phyloP scores from a whole-genome alignment of 495 filamentous ascomycete species.

The Penicillium subrubescens region DNA sequence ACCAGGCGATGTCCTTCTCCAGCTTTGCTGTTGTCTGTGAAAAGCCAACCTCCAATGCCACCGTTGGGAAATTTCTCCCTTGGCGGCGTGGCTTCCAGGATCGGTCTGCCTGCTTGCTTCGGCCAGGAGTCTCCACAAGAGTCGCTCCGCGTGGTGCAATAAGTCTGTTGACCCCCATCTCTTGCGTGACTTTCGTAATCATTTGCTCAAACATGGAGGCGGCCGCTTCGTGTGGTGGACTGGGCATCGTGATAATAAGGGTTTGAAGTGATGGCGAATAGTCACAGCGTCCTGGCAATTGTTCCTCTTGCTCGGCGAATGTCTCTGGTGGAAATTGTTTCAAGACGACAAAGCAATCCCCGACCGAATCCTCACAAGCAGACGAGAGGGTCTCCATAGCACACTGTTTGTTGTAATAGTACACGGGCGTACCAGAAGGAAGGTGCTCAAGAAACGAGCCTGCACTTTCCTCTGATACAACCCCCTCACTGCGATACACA shows the following conservation, averaged over 20 bases:
- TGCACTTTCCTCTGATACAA: background rate
- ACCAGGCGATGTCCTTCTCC: constrained; percentile 6
- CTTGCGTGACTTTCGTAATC: background rate
- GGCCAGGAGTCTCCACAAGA: background rate
- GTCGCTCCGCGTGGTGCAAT: background rate
- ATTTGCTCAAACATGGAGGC: background rate
- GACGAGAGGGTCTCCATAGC: background rate
- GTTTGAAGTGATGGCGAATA: constrained; percentile 10
- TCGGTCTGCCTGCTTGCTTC: constrained; percentile 9
- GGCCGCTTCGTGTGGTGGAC: background rate
- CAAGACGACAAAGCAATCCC: constrained; percentile 2
- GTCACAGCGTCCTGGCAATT: constrained; percentile 4
- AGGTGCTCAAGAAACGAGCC: background rate
- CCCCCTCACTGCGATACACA: background rate
- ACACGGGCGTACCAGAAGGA: background rate
- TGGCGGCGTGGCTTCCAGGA: constrained; percentile 5
- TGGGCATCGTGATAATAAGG: constrained; percentile 9
- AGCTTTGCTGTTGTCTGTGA: constrained; percentile 1
- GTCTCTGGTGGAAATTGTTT: background rate
- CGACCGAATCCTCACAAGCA: background rate
- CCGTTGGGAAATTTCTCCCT: constrained; percentile 10
- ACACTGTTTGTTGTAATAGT: background rate
- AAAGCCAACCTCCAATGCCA: constrained; percentile 7
- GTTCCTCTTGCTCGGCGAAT: background rate
- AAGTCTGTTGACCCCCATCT: background rate